Conservation (phyloP, 2,329 filamentous ascomycete species). For the Dactylonectria macrodidyma region DNA sequence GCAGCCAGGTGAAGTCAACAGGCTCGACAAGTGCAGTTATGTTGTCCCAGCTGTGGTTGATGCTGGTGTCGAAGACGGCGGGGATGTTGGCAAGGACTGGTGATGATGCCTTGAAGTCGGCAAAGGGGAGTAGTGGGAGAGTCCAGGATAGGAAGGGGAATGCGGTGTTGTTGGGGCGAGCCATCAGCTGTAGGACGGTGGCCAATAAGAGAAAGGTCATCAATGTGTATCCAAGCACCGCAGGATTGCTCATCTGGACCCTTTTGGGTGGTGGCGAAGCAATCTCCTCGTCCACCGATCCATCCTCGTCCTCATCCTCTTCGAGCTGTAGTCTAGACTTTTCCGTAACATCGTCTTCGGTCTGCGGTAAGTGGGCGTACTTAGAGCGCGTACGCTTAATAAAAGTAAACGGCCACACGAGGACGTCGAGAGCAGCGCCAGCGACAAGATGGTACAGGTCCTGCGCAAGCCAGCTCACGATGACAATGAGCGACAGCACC, state of each 20-base stretch:
- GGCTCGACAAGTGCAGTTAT: constrained; percentile 46
- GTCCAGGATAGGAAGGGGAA: constrained; percentile 56
- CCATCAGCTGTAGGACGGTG: constrained; percentile 38
- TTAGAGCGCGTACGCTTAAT: constrained; percentile 15
- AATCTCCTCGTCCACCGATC: neutral
- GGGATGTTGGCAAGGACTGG: constrained; percentile 45
- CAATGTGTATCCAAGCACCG: constrained; percentile 25
- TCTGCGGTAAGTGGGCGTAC: constrained; percentile 45
- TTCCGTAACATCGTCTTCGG: constrained; percentile 42
- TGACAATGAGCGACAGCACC: constrained; percentile 34
- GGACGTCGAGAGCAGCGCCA: constrained; percentile 44
- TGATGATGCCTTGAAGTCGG: constrained; percentile 50
- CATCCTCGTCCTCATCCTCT: neutral
- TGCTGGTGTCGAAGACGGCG: constrained; percentile 39
- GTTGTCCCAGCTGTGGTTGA: constrained; percentile 48
- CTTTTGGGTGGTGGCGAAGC: no score
- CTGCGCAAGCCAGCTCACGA: constrained; percentile 47
- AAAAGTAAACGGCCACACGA: constrained; percentile 44
- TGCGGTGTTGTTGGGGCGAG: constrained; percentile 50
- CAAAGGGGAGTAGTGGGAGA: constrained; percentile 50
- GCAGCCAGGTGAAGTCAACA: constrained; percentile 46
- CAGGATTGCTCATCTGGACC: neutral
- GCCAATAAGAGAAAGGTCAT: constrained; percentile 35
- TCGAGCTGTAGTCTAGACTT: neutral
- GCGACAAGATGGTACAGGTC: constrained; percentile 37